A percentile compares a stretch with the other conserved stretches of the same genome.
Evolutionary conservation across 2,329 filamentous ascomycete genomes (phyloP).

Genomic region (Alternaria sp.): DNA sequence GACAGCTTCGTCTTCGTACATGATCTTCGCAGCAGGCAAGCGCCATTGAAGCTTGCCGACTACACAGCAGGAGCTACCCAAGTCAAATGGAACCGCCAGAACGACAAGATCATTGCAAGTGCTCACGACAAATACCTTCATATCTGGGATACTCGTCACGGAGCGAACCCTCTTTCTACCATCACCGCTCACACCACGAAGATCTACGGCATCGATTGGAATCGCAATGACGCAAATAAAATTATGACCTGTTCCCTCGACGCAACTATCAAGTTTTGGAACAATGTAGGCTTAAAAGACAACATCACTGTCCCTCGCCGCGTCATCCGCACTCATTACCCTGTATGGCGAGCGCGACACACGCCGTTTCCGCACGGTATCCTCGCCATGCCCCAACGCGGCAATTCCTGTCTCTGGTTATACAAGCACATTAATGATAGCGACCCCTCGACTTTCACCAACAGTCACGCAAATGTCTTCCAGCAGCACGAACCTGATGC

Average conservation of each 20-base stretch:
- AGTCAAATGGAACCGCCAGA: slow-evolving; percentile 92
- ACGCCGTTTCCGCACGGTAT: slow-evolving; percentile 89
- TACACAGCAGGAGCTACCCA: slow-evolving; percentile 95
- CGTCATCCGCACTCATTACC: slow-evolving; percentile 82
- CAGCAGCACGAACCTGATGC: slow-evolving; percentile 60
- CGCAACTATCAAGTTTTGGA: slow-evolving; percentile 93
- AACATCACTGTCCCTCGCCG: slow-evolving; percentile 55
- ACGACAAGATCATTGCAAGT: slow-evolving; percentile 86
- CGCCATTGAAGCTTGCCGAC: slow-evolving; percentile 71
- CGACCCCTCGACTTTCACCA: slow-evolving; percentile 30
- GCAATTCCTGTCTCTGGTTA: slow-evolving; percentile 83
- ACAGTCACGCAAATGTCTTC: slow-evolving; percentile 57
- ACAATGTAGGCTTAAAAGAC: slow-evolving; percentile 70
- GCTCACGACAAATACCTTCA: slow-evolving; percentile 88
- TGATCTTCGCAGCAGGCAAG: slow-evolving; percentile 73
- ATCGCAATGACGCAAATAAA: slow-evolving; percentile 74
- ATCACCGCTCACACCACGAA: slow-evolving; percentile 91
- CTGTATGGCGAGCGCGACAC: slow-evolving; percentile 89
- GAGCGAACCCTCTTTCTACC: slow-evolving; percentile 79
- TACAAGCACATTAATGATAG: slow-evolving; percentile 72
- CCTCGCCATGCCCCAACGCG: slow-evolving; percentile 90
- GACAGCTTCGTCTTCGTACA: slow-evolving; percentile 94
- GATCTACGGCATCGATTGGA: slow-evolving; percentile 97
- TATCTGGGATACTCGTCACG: slow-evolving; percentile 88
- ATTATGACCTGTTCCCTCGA: slow-evolving; percentile 91